These are phyloP conservation scores for Xerocomus brunneocitrinus DNA, from an alignment of 768 basidiomycete genomes.

Conservation along the genomic window DNA sequence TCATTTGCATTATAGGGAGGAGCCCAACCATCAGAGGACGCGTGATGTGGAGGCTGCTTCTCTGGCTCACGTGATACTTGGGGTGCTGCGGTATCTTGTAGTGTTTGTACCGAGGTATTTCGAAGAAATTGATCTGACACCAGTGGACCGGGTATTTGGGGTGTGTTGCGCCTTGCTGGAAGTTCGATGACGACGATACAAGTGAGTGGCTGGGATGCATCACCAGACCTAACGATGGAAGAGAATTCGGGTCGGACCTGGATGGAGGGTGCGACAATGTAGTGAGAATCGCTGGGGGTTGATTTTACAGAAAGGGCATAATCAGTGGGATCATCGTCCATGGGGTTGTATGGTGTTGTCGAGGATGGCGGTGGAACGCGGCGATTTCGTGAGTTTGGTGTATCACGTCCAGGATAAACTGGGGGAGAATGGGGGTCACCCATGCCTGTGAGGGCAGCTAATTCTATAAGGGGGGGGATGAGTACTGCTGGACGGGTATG, in stretches of 20 bases:
- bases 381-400: slow-evolving; percentile 35
- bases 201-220: slow-evolving; percentile 79
- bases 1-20: slow-evolving; percentile 29
- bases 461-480: slow-evolving; percentile 50
- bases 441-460: slow-evolving; percentile 91
- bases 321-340: slow-evolving; percentile 84
- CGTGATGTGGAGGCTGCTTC: slow-evolving; percentile 13
- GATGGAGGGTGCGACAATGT: slow-evolving; percentile 89
- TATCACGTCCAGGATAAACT: slow-evolving; percentile 69
- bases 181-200: slow-evolving; percentile 94
- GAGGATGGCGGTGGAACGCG: slow-evolving; percentile 22
- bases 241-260: slow-evolving; percentile 92
- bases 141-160: slow-evolving; percentile 52
- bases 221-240: slow-evolving; percentile 64
- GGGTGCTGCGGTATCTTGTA: slow-evolving; percentile 21
- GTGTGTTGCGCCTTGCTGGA: slow-evolving; percentile 61
- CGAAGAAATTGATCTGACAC: slow-evolving; percentile 44
- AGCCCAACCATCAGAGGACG: slow-evolving; percentile 22
- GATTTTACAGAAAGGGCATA: slow-evolving; percentile 48
- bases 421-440: slow-evolving; percentile 52
- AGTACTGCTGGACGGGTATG: not conserved
- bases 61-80: slow-evolving; percentile 12
- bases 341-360: slow-evolving; percentile 51
- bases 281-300: slow-evolving; percentile 45
- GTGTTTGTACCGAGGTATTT: slow-evolving; percentile 20